phyloP scores from a whole-genome alignment of 2,329 filamentous ascomycete genomes.

The Diaporthe ampelina region DNA sequence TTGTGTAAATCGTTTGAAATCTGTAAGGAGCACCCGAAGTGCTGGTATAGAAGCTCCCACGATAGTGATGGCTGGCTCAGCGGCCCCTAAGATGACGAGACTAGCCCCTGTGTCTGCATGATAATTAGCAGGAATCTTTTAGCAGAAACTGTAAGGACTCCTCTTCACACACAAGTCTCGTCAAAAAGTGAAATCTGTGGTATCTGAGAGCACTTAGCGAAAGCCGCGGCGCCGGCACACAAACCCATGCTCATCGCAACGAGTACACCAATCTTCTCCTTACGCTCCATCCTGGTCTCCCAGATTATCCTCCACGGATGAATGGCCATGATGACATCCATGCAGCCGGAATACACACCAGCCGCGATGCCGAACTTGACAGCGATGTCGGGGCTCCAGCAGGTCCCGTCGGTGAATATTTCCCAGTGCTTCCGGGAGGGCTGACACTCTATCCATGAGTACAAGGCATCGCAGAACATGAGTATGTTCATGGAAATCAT shows the following conservation, averaged over 20 bases:
- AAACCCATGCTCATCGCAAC: slow-evolving; percentile 43
- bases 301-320: slow-evolving; percentile 42
- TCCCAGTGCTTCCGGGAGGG: slow-evolving; percentile 48
- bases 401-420: slow-evolving; percentile 44
- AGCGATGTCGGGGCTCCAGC: slow-evolving; percentile 44
- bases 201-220: slow-evolving; percentile 22
- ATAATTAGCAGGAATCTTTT: neutral
- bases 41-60: slow-evolving; percentile 19
- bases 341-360: slow-evolving; percentile 38
- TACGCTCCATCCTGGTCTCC: slow-evolving; percentile 36
- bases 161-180: neutral
- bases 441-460: slow-evolving; percentile 49
- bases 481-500: slow-evolving; percentile 51
- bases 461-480: slow-evolving; percentile 46
- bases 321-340: slow-evolving; percentile 41
- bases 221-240: slow-evolving; percentile 6
- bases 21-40: neutral
- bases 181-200: slow-evolving; percentile 47
- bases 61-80: slow-evolving; percentile 28
- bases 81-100: neutral
- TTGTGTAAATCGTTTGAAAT: slow-evolving; percentile 3
- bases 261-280: slow-evolving; percentile 39
- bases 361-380: slow-evolving; percentile 45
- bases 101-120: slow-evolving; percentile 9
- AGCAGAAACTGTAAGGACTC: too few species aligned